These are phyloP conservation scores for Apostasia shenzhenica DNA, from an alignment of 106 monocot species.

Conservation along the genomic window DNA sequence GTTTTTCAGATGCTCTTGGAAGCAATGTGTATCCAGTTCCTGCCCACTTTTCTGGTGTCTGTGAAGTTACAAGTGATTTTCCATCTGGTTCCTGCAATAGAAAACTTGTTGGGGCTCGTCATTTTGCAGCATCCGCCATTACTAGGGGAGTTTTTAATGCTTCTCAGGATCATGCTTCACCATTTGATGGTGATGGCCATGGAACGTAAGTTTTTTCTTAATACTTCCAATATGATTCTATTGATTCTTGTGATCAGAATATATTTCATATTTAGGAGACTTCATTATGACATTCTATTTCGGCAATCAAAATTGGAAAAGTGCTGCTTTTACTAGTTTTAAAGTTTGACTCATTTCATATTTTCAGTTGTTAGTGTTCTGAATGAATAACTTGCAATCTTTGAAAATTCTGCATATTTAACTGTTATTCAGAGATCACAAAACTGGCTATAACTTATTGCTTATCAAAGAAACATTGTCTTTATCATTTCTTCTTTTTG, in stretches of 20 bases:
- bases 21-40: slow-evolving; percentile 56
- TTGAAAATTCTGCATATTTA: too few species aligned
- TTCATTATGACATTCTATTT: background rate
- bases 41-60: slow-evolving; percentile 73
- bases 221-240: background rate
- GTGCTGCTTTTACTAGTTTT: too few species aligned
- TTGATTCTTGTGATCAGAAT: background rate
- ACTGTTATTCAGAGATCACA: too few species aligned
- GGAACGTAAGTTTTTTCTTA: slow-evolving; percentile 71
- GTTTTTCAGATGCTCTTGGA: slow-evolving; percentile 61
- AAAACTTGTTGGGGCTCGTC: slow-evolving; percentile 92
- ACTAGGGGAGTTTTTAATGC: slow-evolving; percentile 87
- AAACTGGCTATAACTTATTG: too few species aligned
- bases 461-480: too few species aligned
- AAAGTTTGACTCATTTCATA: too few species aligned
- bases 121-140: slow-evolving; percentile 97
- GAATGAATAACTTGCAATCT: too few species aligned
- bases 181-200: slow-evolving; percentile 96
- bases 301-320: too few species aligned
- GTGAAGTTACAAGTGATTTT: slow-evolving; percentile 94
- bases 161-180: slow-evolving; percentile 83
- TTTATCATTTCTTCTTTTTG: background rate
- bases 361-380: too few species aligned
- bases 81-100: slow-evolving; percentile 95
- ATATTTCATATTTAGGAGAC: too few species aligned